These are phyloP conservation scores for Entomophthora muscae DNA, from an alignment of 371 early-diverging fungal genomes.

Conservation along the genomic window DNA sequence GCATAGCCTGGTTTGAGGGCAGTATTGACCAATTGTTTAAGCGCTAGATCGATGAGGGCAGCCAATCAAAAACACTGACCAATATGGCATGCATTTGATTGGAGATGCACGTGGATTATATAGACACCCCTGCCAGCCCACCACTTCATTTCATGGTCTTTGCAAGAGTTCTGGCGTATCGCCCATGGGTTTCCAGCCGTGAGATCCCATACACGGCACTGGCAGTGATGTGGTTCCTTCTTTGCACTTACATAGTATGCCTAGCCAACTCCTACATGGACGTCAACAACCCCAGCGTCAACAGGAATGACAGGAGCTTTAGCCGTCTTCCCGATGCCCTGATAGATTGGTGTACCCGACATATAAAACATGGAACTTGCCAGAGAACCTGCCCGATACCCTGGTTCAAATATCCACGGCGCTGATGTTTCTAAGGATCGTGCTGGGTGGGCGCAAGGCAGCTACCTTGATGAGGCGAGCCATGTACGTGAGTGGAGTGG, in stretches of 20 bases:
- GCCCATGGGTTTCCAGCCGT: background rate
- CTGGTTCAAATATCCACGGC: background rate
- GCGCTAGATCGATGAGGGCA: too few species aligned
- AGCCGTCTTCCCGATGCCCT: background rate
- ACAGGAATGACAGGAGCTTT: background rate
- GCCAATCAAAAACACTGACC: too few species aligned
- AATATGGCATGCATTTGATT: too few species aligned
- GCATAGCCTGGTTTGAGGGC: too few species aligned
- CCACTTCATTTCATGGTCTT: too few species aligned
- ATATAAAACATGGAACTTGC: background rate
- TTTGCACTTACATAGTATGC: background rate
- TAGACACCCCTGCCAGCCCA: too few species aligned
- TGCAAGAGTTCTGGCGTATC: too few species aligned
- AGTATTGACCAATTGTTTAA: too few species aligned
- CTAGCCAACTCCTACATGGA: conserved; percentile 3
- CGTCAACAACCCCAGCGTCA: background rate
- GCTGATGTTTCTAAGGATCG: background rate
- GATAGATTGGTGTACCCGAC: background rate
- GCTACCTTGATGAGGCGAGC: background rate
- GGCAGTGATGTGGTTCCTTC: background rate
- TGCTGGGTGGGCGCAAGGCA: background rate
- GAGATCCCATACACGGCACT: background rate
- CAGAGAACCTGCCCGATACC: background rate
- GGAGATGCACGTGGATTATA: too few species aligned
- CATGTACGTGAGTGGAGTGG: background rate